phyloP scores from a whole-genome alignment of 768 basidiomycete species.

The Clavaria fumosa region DNA sequence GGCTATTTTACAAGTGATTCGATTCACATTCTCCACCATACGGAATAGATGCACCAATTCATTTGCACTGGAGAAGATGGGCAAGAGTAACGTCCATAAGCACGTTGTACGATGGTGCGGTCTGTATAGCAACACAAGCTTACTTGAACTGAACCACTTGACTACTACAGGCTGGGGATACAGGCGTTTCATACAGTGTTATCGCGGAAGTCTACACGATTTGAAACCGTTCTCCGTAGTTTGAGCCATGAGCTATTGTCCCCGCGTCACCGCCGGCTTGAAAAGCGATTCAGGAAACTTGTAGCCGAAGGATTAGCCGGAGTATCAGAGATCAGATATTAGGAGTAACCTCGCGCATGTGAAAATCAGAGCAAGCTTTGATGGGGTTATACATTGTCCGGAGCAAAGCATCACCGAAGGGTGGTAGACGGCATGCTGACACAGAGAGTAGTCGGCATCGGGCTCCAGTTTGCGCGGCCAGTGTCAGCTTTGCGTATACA shows the following conservation, averaged over 20 bases:
- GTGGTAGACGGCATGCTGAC: no score
- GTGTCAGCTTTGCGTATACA: no score
- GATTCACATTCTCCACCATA: constrained; percentile 38
- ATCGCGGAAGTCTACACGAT: constrained; percentile 33
- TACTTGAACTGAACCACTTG: constrained; percentile 5
- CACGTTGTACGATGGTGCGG: constrained; percentile 44
- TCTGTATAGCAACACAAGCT: background rate
- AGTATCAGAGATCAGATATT: constrained; percentile 5
- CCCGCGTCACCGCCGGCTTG: constrained; percentile 27
- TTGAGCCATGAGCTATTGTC: constrained; percentile 37
- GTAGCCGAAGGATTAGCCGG: constrained; percentile 28
- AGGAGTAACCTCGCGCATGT: background rate
- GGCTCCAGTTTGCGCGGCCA: no score
- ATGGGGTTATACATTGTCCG: no score
- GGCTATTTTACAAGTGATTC: constrained; percentile 45
- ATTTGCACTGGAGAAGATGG: constrained; percentile 27
- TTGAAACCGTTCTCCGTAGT: constrained; percentile 29
- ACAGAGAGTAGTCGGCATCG: no score
- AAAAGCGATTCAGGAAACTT: constrained; percentile 30
- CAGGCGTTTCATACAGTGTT: constrained; percentile 66
- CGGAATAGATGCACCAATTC: constrained; percentile 29
- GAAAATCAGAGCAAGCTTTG: no score
- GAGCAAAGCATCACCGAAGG: no score
- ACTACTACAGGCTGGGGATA: constrained; percentile 56
- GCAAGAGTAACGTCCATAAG: no score